Evolutionary conservation across 805 yeast species (phyloP).

Genomic region (Lipomyces yamadae): DNA sequence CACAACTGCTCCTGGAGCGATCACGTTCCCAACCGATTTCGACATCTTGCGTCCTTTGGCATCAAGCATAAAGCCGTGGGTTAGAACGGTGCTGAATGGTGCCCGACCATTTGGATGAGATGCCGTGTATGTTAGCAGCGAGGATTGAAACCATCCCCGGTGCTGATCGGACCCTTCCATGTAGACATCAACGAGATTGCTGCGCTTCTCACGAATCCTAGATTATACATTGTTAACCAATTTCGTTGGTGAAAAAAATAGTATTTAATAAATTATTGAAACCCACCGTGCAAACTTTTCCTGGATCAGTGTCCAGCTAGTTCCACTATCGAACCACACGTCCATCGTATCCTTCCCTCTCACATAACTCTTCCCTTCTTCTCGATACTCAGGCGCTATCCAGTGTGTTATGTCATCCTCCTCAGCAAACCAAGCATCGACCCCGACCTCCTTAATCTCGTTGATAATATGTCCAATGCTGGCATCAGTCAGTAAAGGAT

Average conservation of each 20-base stretch:
- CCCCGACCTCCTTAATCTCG: constrained; percentile 62
- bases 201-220: constrained; percentile 42
- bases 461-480: constrained; percentile 63
- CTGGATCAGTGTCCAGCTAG: constrained; percentile 76
- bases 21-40: constrained; percentile 83
- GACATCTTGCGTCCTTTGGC: constrained; percentile 90
- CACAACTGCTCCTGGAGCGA: constrained; percentile 70
- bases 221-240: neutral
- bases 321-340: constrained; percentile 98
- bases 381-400: constrained; percentile 64
- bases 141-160: constrained; percentile 98
- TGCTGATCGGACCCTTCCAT: constrained; percentile 98
- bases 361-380: constrained; percentile 51
- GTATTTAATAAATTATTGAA: neutral
- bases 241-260: no score
- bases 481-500: constrained; percentile 62
- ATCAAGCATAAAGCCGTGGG: constrained; percentile 94
- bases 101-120: constrained; percentile 48
- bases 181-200: constrained; percentile 74
- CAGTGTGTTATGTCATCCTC: constrained; percentile 63
- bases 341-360: constrained; percentile 94
- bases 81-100: constrained; percentile 77
- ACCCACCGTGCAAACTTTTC: constrained; percentile 48
- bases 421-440: constrained; percentile 77
- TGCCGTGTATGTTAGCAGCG: constrained; percentile 77